Evolutionary conservation across 1,284 basidiomycete genomes (phyloP), one percentile per base, ranked within the genome.

Genomic region (Veloporphyrellus conicus): DNA sequence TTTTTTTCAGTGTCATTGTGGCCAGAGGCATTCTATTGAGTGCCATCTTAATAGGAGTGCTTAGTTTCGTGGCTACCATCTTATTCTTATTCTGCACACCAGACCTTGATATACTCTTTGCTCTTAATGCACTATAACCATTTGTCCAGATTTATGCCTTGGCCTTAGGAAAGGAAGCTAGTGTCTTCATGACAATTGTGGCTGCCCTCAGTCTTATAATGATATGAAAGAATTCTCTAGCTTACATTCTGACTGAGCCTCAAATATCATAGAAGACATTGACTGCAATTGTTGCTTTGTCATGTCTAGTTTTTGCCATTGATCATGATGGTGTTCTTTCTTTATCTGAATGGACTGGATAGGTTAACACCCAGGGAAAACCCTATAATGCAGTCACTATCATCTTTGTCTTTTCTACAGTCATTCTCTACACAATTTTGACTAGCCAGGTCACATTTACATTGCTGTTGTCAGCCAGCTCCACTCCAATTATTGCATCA

Each of bases 321-420:
- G 90, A 90, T 16, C 83, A 90, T 47, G 90, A 93, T 56, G 90
- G 90, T 27, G 88, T 93, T 1, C 73, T 93, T 15, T 90, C 90
- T 1, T 64, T 89, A 47, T 90, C 87, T 0, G 53, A 69, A 9
- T 93, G 88, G 90, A 87, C 93, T 45, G 82, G 87, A 34, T 69
- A 75, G 54, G 86, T 93, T 36, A 80, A 86, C 38, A 52, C 66
- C 0, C 67, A 77, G 15, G 84, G 87, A 3, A 86, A 91, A 57
- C 90, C 90, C 0, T 77, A 73, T 49, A 84, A 91, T 61, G 88
- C 90, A 9, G 81, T 91, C 7, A 90, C 86, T 0, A 79, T 91
- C 56, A 90, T 92, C 62, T 87, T 79, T 63, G 62, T 86, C 50
- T 90, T 90, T 56, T 84, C 78, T 0, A 83, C 85, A 0, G 45